Base-by-base conservation (phyloP, 441 rosid genomes). In the Gossypium schwendimanii region DNA sequence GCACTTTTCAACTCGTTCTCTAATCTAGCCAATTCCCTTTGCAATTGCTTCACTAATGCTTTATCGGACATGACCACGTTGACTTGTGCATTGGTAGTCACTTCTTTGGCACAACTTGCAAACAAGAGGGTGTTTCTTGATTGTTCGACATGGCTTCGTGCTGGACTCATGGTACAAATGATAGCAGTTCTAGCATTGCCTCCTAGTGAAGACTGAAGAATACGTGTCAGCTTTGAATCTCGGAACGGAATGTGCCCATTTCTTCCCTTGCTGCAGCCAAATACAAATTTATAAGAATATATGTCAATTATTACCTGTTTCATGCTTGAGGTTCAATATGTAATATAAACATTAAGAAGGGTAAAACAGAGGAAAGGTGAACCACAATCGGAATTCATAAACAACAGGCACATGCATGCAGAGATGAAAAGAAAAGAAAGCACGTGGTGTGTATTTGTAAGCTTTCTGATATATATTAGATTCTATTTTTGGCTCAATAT, bases 41-140 rank as follows among this genome's bases (percentile, higher is more conserved):
- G 94, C 80, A 91, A 76, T 74, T 89, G 93, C 86, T 88, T 89
- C 72, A 91, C 89, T 77, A 84, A 76, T 14, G 78, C 88, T 82
- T 89, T 89, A 72, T 89, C 91, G 41, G 97, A 84, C 90, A 88
- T 81, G 61, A 89, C 85, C 15, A 87, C 85, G 41, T 91, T 88
- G 62, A 91, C 89, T 76, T 87, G 88, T 64, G 92, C 92, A 83
- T 87, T 87, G 49, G 91, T 91, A 45, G 85, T 67, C 78, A 91
- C 91, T 78, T 87, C 97, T 78, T 91, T 89, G 21, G 97, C 94
- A 79, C 92, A 86, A 77, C 91, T 86, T 47, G 97, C 94, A 66
- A 91, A 91, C 81, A 89, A 76, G 74, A 91, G 84, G 33, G 94
- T 89, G 77, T 89, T 91, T 77, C 94, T 82, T 69, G 97, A 86